phyloP scores from a whole-genome alignment of 768 basidiomycete genomes.

The Asterophora lycoperdoides region DNA sequence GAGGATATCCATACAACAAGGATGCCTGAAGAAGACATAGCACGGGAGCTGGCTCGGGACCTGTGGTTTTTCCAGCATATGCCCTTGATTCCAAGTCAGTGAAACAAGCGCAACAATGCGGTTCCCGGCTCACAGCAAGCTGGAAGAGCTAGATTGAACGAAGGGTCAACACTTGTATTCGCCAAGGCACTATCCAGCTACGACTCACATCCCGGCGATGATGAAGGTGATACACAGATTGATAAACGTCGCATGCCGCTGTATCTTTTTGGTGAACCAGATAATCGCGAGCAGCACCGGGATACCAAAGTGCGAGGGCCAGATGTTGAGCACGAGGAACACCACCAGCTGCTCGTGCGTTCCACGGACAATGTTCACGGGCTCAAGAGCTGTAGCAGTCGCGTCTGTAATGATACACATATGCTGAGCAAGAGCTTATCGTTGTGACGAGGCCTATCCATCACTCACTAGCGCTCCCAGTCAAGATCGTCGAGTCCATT shows the following conservation, averaged over 20 bases:
- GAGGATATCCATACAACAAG: constrained; percentile 44
- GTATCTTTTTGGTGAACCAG: constrained; percentile 36
- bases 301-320: constrained; percentile 47
- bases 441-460: neutral
- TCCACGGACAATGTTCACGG: constrained; percentile 37
- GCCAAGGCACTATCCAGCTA: neutral
- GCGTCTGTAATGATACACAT: neutral
- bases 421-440: too few relatives aligned
- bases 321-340: constrained; percentile 45
- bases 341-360: constrained; percentile 36
- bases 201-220: constrained; percentile 40
- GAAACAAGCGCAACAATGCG: neutral
- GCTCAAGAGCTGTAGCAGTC: constrained; percentile 1
- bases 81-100: constrained; percentile 22
- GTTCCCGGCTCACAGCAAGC: constrained; percentile 30
- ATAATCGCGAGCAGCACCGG: constrained; percentile 40
- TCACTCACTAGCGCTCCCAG: neutral
- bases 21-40: constrained; percentile 46
- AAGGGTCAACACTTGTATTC: neutral
- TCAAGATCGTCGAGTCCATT: constrained; percentile 6
- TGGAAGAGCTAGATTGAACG: constrained; percentile 32
- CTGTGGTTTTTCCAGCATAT: constrained; percentile 38
- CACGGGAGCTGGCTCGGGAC: constrained; percentile 40
- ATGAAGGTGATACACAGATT: constrained; percentile 44
- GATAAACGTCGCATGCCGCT: constrained; percentile 43